Conservation (phyloP, 2,329 filamentous ascomycete genomes). For the Botrytis galanthina region DNA sequence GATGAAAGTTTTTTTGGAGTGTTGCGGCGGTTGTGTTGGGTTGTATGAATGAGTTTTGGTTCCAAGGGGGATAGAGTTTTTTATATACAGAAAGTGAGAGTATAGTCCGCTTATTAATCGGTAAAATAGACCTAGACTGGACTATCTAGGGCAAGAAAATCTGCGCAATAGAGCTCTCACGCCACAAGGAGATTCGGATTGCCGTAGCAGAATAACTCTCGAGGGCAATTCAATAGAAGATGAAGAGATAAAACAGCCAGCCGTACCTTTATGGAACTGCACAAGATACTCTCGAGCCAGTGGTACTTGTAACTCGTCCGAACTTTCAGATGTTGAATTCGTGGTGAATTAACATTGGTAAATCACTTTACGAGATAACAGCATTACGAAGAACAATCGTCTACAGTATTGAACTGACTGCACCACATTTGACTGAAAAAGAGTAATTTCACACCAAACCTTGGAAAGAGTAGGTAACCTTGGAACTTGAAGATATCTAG, state of each 20-base stretch:
- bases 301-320: background rate
- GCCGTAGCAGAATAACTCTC: background rate
- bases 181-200: background rate
- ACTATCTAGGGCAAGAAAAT: background rate
- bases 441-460: background rate
- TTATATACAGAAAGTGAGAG: background rate
- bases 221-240: background rate
- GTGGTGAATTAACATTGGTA: background rate
- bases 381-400: background rate
- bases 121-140: background rate
- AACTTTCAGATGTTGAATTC: background rate
- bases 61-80: background rate
- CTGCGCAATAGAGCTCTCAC: background rate
- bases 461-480: too few species aligned
- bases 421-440: background rate
- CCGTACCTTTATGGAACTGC: background rate
- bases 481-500: background rate
- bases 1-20: background rate
- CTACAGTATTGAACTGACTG: background rate
- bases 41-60: background rate
- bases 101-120: background rate
- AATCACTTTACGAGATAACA: background rate
- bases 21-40: background rate
- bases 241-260: background rate
- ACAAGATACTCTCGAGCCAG: background rate